Percentiles rank a stretch among this genome's conserved stretches.
phyloP scores from a whole-genome alignment of 1,284 basidiomycete species.

The Microbotryum intermedium region DNA sequence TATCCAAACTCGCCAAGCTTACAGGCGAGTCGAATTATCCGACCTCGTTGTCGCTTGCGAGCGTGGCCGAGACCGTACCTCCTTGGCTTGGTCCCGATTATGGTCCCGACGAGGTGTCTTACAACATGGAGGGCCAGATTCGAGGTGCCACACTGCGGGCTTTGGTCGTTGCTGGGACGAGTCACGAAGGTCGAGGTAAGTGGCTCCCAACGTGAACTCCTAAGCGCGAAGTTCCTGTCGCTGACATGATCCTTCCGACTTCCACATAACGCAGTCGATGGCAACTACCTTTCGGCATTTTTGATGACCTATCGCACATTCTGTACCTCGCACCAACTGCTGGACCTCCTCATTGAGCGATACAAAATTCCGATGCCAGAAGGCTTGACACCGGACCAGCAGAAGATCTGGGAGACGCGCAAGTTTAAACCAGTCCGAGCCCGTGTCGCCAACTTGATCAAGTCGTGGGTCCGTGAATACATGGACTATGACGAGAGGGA shows the following conservation, averaged over 20 bases:
- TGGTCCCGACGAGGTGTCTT: constrained; percentile 70
- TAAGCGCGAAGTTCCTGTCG: background rate
- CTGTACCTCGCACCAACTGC: constrained; percentile 72
- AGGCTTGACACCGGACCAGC: constrained; percentile 55
- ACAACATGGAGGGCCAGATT: constrained; percentile 65
- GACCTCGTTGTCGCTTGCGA: background rate
- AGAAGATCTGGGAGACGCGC: constrained; percentile 71
- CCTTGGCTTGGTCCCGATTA: constrained; percentile 62
- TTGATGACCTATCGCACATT: constrained; percentile 96
- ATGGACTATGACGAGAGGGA: constrained; percentile 39
- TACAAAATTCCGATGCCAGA: constrained; percentile 73
- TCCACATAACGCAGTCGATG: constrained; percentile 45
- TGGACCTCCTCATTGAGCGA: constrained; percentile 74
- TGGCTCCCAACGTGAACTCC: background rate
- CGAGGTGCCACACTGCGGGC: constrained; percentile 79
- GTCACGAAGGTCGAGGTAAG: constrained; percentile 55
- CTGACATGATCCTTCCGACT: constrained; percentile 29
- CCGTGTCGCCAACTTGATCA: constrained; percentile 43
- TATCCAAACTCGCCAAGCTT: constrained; percentile 57
- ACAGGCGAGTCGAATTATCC: constrained; percentile 58
- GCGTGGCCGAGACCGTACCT: constrained; percentile 10
- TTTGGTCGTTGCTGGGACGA: constrained; percentile 79
- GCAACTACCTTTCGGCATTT: constrained; percentile 82
- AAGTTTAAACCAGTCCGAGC: constrained; percentile 85
- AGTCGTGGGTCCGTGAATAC: constrained; percentile 42